Evolutionary conservation across 139 green algal genomes (phyloP), one percentile per base, ranked within the genome.

Genomic region (Tetradesmus lagerheimii): DNA sequence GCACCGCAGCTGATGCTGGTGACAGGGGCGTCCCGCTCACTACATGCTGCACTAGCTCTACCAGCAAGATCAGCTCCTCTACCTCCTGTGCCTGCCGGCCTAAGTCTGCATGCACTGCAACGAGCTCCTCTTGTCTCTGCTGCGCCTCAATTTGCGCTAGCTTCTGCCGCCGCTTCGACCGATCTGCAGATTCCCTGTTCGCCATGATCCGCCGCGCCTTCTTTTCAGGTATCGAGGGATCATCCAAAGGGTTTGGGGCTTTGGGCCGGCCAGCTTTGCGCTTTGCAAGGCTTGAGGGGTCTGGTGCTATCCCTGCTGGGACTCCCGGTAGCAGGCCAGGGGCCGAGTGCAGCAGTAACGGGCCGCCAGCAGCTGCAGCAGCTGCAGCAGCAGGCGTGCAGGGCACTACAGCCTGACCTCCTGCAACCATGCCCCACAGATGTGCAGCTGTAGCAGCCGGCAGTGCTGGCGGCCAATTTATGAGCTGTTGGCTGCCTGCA

Each of bases 161-260:
- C 74, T 89, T 83, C 29, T 89, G 71, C 45, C 85, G 43, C 85
- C 74, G n/a, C 34, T 89, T 89, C 1, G 85, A 89, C 9, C 85
- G 31, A 35, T 89, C 85, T 37, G 85, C 85, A 43, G 71, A 84
- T 27, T 89, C 85, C n/a, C 85, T 25, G 34, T 89, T 89, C 6
- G 85, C 85, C 85, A 89, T 89, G 74, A 89, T 89, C 8, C 85
- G 43, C 4, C 85, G 71, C 2, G 85, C 85, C 15, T 83, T 83
- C 71, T 89, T 89, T 38, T 89, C 85, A 15, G 85, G 85, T 20
- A 89, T 89, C 25, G 25, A 82, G 27, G 85, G 85, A 23, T 89
- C 74, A 20, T 74, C 47, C 15, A 39, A 15, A 15, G 85, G 85
- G 43, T 89, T 43, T 45, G 85, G 85, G 4, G 71, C 85, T 35